phyloP scores from a whole-genome alignment of 371 early-diverging fungal species.

The Mycotypha africana region DNA sequence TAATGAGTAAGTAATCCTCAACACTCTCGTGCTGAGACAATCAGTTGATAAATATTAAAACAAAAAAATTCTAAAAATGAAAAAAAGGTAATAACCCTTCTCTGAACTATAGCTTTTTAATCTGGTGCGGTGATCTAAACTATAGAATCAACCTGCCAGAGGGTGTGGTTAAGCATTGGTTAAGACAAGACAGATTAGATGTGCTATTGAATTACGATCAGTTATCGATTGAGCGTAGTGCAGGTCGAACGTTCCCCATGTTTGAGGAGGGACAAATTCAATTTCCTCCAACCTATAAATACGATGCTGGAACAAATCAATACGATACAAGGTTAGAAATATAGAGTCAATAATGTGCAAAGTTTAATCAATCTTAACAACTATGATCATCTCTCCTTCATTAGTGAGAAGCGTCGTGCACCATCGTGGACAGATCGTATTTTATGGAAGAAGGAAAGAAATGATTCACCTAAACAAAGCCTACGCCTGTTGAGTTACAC shows the following conservation, averaged over 20 bases:
- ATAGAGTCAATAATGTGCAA: neutral
- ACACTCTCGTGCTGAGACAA: too few relatives aligned
- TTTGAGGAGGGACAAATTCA: slow-evolving; percentile 77
- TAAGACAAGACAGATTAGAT: slow-evolving; percentile 51
- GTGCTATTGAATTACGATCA: slow-evolving; percentile 66
- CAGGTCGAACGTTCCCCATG: slow-evolving; percentile 62
- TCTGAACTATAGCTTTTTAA: slow-evolving; percentile 65
- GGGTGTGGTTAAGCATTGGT: slow-evolving; percentile 45
- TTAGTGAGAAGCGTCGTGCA: slow-evolving; percentile 75
- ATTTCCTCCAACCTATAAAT: slow-evolving; percentile 95
- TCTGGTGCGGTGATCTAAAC: slow-evolving; percentile 95
- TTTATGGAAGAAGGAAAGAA: slow-evolving; percentile 66
- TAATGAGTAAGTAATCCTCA: slow-evolving; percentile 51
- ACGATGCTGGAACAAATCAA: slow-evolving; percentile 70
- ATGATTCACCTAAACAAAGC: slow-evolving; percentile 8
- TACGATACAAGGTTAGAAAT: slow-evolving; percentile 76
- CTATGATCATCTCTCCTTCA: neutral
- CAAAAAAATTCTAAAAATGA: too few relatives aligned
- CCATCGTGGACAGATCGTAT: slow-evolving; percentile 95
- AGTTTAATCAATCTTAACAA: neutral
- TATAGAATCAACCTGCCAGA: slow-evolving; percentile 76
- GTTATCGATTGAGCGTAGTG: slow-evolving; percentile 36
- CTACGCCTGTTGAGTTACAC: slow-evolving; percentile 47
- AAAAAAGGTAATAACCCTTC: too few relatives aligned
- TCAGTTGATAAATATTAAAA: too few relatives aligned